Evolutionary conservation across 495 filamentous ascomycete species (phyloP).

Genomic region (Penicillium maclennaniae): DNA sequence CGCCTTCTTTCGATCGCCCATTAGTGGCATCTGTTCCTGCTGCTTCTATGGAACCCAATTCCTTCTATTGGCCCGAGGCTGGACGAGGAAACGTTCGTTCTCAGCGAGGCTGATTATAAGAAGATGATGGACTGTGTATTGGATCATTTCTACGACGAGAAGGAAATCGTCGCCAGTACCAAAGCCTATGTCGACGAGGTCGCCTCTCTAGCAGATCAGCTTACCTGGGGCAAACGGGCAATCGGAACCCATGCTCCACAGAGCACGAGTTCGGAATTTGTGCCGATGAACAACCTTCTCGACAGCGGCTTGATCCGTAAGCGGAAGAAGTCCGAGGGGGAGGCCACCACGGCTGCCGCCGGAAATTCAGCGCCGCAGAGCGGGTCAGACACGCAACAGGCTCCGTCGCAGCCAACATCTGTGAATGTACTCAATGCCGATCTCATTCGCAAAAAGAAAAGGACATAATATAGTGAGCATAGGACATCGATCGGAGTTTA

Average conservation of each 20-base stretch:
- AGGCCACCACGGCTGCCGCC: conserved; percentile 12
- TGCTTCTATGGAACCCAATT: conserved; percentile 43
- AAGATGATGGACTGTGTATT: conserved; percentile 73
- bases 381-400: conserved; percentile 24
- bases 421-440: conserved; percentile 57
- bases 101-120: conserved; percentile 71
- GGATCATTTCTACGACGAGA: conserved; percentile 72
- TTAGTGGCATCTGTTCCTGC: conserved; percentile 30
- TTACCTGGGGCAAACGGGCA: conserved; percentile 54
- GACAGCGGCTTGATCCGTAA: conserved; percentile 49
- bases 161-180: conserved; percentile 66
- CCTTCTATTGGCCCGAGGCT: conserved; percentile 65
- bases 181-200: conserved; percentile 67
- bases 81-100: conserved; percentile 68
- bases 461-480: conserved; percentile 29
- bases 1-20: conserved; percentile 28
- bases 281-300: conserved; percentile 36
- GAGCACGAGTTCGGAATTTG: conserved; percentile 25
- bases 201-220: conserved; percentile 46
- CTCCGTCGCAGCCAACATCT: conserved; percentile 24
- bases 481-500: conserved; percentile 1
- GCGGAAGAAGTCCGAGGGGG: conserved; percentile 44
- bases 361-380: conserved; percentile 10
- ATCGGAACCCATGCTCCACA: conserved; percentile 38
- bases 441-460: conserved; percentile 65